Base-by-base conservation (phyloP, 805 yeast genomes). In the Wickerhamiella allomyrinae region DNA sequence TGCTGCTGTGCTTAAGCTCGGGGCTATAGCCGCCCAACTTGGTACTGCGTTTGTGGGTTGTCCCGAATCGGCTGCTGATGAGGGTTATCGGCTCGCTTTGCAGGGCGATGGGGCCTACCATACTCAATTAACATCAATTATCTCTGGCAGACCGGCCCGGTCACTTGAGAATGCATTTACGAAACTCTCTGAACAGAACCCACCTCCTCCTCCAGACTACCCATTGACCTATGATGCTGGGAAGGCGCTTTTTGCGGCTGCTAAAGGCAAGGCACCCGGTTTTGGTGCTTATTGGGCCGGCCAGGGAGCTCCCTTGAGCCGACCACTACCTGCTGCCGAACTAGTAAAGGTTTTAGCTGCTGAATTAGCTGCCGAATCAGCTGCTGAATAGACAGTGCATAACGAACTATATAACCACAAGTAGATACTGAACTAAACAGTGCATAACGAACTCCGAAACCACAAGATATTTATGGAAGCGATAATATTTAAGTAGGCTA, bases 1-100 rank as follows among this genome's bases (percentile, higher is more conserved):
- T 15, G 50, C 56, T 6, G 49, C 48, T 1, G 63, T 60, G 23
- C 47, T 71, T 8, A 41, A 52, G 0, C 43, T 48, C 5, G 77
- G 78, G 0, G 74, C 76, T 2, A 59, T 69, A 3, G 76, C 68
- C 0, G 77, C 69, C 8, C 78, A 71, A 43, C n/a, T 74, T 29
- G 81, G 81, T 0, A 70, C 79, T 0, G 63, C 65, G 0, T 71
- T 73, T 50, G 56, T 74, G 13, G 55, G 59, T 0, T 49, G 63
- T n/a, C 46, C 50, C 5, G 73, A 68, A 41, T 49, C 54, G 9
- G 42, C 37, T 3, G 43, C 53, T 7, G 37, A 46, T 2, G 47
- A 45, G n/a, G 37, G 46, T 22, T 44, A 49, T 25, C 23, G 36
- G 22, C 25, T 29, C 13, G 46, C 50, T 1, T 22, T 51, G 6